These are phyloP conservation scores for Solanum gandarillasii DNA, from an alignment of 257 asterid species.

Conservation along the genomic window DNA sequence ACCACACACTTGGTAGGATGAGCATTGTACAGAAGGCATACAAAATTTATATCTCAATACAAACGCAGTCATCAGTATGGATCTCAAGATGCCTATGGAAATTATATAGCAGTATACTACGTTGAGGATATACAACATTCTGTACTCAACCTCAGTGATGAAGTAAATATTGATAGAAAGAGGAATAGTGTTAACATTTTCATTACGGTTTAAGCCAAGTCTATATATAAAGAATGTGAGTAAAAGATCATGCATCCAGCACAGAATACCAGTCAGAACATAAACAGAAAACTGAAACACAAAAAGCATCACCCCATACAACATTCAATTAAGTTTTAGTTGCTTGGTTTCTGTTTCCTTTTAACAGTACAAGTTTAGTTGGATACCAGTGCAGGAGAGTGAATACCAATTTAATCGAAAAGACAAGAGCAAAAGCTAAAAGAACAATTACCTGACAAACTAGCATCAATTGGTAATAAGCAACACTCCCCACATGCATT, in stretches of 20 bases:
- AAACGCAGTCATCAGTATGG: neutral
- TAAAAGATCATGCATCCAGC: neutral
- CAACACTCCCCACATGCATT: conserved; percentile 66
- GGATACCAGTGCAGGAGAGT: neutral
- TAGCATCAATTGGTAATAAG: conserved; percentile 75
- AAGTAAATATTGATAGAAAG: neutral
- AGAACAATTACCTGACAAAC: conserved; percentile 61
- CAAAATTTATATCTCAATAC: neutral
- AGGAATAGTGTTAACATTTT: neutral
- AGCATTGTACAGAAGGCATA: neutral
- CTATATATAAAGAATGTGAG: neutral
- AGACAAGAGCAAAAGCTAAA: neutral
- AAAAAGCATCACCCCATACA: neutral
- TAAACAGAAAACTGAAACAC: neutral
- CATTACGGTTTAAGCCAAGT: neutral
- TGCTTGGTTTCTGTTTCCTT: neutral
- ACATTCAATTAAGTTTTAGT: neutral
- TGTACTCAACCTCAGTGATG: neutral
- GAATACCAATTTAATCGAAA: neutral
- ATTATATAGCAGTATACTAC: neutral
- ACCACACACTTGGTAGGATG: neutral
- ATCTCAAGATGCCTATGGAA: neutral
- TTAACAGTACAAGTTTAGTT: neutral
- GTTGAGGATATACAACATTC: neutral
- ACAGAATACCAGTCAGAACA: neutral